A percentile compares a stretch with the other conserved stretches of the same genome.
Evolutionary conservation across 129 eudicot species (phyloP).

Genomic region (Glebionis coronaria): DNA sequence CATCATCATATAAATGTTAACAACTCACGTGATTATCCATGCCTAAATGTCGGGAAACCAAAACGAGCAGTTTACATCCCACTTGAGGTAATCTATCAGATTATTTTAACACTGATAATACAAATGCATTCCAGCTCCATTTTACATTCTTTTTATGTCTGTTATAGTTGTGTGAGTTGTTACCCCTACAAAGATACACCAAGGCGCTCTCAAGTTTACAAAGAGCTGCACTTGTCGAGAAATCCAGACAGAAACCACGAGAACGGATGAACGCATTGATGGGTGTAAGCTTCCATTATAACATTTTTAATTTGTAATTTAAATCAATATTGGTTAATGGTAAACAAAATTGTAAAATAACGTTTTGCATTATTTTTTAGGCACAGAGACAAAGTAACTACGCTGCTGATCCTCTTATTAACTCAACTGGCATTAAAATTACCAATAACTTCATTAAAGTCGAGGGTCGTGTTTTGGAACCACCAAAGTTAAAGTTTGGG

Average conservation of each 20-base stretch:
- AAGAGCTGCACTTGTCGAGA: constrained; percentile 72
- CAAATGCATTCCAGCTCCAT: background rate
- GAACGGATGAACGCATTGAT: constrained; percentile 68
- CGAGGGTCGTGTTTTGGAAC: constrained; percentile 69
- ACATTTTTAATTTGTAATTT: background rate
- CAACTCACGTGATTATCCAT: constrained; percentile 63
- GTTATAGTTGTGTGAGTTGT: constrained; percentile 57
- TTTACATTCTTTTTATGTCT: background rate
- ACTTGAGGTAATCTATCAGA: constrained; percentile 47
- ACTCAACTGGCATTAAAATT: constrained; percentile 66
- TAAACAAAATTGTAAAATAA: background rate
- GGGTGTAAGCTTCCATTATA: constrained; percentile 22
- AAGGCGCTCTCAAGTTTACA: constrained; percentile 62
- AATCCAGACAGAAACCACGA: constrained; percentile 81
- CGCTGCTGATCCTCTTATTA: constrained; percentile 62
- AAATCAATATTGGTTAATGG: background rate
- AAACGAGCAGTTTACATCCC: constrained; percentile 75
- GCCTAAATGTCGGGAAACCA: constrained; percentile 83
- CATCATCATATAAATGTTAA: constrained; percentile 40
- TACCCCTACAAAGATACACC: constrained; percentile 78
- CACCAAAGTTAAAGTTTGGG: constrained; percentile 77
- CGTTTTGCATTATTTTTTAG: constrained; percentile 8
- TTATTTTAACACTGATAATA: background rate
- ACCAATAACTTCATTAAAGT: constrained; percentile 49
- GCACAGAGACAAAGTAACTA: constrained; percentile 35